phyloP scores from a whole-genome alignment of 2,329 filamentous ascomycete species.

The Penicillium sp. region DNA sequence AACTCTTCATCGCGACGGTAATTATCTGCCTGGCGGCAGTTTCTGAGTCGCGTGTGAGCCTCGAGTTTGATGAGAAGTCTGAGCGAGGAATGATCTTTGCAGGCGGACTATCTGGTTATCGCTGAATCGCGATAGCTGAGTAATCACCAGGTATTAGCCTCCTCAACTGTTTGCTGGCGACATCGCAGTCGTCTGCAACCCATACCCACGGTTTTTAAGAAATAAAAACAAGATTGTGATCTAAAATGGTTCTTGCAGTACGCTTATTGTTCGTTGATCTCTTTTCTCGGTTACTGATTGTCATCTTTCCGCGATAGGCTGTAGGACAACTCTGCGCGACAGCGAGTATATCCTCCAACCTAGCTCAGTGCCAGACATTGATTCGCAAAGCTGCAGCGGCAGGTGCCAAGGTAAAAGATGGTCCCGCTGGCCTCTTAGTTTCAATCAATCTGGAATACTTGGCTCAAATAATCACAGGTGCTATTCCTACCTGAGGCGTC shows the following conservation, averaged over 20 bases:
- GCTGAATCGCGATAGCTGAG: constrained; percentile 29
- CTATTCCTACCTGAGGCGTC: constrained; percentile 91
- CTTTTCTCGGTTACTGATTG: constrained; percentile 10
- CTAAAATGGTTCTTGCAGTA: constrained; percentile 37
- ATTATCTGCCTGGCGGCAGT: constrained; percentile 17
- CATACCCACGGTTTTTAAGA: not conserved
- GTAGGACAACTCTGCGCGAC: constrained; percentile 90
- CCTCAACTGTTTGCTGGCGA: not conserved
- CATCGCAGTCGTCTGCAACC: not conserved
- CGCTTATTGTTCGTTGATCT: constrained; percentile 6
- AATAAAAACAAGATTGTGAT: not conserved
- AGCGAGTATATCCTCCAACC: constrained; percentile 74
- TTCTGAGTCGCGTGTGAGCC: constrained; percentile 11
- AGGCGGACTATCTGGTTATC: constrained; percentile 25
- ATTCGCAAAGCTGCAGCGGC: constrained; percentile 72
- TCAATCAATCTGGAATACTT: not conserved
- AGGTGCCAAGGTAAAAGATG: constrained; percentile 69
- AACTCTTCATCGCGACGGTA: constrained; percentile 59
- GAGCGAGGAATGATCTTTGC: constrained; percentile 28
- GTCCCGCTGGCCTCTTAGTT: not conserved
- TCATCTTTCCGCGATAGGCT: constrained; percentile 59
- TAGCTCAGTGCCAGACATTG: constrained; percentile 74
- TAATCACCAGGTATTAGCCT: constrained; percentile 17
- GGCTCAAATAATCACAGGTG: constrained; percentile 51
- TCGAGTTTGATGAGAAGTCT: constrained; percentile 11